A percentile compares a stretch with the other conserved stretches of the same genome.
phyloP scores from a whole-genome alignment of 257 asterid genomes.

The Fraxinus americana region DNA sequence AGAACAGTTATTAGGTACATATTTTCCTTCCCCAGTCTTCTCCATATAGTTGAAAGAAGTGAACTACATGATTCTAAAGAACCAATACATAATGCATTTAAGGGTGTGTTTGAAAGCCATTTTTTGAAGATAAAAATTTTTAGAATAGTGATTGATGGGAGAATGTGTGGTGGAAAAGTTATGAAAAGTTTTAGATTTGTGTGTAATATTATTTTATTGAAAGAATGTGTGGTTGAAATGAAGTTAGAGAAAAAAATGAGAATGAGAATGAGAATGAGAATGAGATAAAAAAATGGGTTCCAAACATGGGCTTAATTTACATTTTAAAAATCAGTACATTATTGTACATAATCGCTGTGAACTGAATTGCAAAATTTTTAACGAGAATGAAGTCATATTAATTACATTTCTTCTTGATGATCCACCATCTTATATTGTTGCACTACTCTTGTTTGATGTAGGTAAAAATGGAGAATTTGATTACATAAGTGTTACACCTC shows the following conservation, averaged over 20 bases:
- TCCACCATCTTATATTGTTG: neutral
- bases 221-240: no score
- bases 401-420: constrained; percentile 3
- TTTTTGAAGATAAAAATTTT: no score
- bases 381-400: neutral
- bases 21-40: constrained; percentile 17
- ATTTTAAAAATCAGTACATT: neutral
- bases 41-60: constrained; percentile 16
- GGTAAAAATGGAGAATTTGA: constrained; percentile 73
- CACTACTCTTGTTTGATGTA: constrained; percentile 24
- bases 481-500: constrained; percentile 93
- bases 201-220: no score
- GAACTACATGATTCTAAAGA: neutral
- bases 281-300: no score
- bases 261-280: no score
- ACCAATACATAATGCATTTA: neutral
- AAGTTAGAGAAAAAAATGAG: no score
- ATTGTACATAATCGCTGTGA: neutral
- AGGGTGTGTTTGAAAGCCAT: no score
- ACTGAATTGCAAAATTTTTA: constrained; percentile 1
- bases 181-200: no score
- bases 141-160: no score
- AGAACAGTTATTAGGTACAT: constrained; percentile 62
- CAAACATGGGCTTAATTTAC: no score
- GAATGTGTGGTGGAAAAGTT: no score